Evolutionary conservation across 441 rosid genomes (phyloP).

Genomic region (Syzygium syzygioides): DNA sequence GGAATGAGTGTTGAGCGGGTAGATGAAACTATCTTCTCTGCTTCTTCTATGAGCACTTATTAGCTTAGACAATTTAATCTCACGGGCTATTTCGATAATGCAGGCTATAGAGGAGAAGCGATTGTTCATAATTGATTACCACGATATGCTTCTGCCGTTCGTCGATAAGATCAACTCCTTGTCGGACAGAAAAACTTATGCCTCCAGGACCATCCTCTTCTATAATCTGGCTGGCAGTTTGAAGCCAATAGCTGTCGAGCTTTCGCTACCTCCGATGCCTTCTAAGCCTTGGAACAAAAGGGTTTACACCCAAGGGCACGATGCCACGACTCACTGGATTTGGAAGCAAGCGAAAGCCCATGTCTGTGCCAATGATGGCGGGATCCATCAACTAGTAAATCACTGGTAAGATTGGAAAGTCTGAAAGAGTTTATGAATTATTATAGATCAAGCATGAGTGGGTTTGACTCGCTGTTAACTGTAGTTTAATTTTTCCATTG

Average conservation of each 20-base stretch:
- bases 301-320: constrained; percentile 71
- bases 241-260: constrained; percentile 81
- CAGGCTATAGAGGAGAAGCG: constrained; percentile 88
- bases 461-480: background rate
- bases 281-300: constrained; percentile 44
- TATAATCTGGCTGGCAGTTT: constrained; percentile 34
- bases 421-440: background rate
- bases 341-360: constrained; percentile 98
- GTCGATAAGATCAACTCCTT: constrained; percentile 52
- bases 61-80: background rate
- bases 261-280: constrained; percentile 61
- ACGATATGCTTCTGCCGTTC: constrained; percentile 83
- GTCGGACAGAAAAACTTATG: constrained; percentile 56
- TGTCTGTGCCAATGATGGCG: constrained; percentile 81
- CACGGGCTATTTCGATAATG: constrained; percentile 4
- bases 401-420: constrained; percentile 55
- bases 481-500: background rate
- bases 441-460: background rate
- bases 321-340: constrained; percentile 80
- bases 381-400: constrained; percentile 88
- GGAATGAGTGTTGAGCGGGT: constrained; percentile 75
- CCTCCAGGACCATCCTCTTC: constrained; percentile 72
- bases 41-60: background rate
- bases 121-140: constrained; percentile 77
- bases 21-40: background rate